phyloP scores from a whole-genome alignment of 2,329 filamentous ascomycete species.

The Trichophyton mentagrophytes region DNA sequence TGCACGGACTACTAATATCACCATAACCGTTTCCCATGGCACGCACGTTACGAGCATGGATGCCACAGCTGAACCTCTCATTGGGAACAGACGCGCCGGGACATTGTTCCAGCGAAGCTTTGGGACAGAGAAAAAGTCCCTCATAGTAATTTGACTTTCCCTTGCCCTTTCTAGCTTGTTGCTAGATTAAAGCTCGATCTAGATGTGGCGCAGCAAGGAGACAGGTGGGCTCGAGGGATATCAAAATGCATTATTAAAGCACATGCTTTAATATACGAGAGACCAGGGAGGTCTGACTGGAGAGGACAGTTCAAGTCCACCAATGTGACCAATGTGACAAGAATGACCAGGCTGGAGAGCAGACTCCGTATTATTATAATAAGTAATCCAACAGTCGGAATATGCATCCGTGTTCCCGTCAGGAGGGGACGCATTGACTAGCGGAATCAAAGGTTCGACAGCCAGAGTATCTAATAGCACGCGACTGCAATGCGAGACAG shows the following conservation, averaged over 20 bases:
- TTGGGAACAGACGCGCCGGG: background rate
- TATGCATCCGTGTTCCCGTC: background rate
- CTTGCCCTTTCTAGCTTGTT: background rate
- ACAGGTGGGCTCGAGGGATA: background rate
- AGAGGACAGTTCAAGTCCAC: background rate
- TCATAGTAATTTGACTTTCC: background rate
- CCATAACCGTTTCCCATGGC: background rate
- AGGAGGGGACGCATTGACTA: background rate
- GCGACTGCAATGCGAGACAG: background rate
- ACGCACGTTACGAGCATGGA: background rate
- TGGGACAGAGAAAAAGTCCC: background rate
- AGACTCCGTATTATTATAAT: background rate
- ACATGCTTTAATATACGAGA: background rate
- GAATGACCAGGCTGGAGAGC: background rate
- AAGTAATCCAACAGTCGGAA: background rate
- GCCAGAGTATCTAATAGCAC: conserved; percentile 1
- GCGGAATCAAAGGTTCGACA: background rate
- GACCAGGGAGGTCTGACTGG: background rate
- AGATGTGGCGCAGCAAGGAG: background rate
- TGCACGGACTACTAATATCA: background rate
- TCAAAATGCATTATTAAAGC: background rate
- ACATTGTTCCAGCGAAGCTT: background rate
- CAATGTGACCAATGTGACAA: too few relatives aligned
- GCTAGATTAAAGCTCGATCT: background rate
- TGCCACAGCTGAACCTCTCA: background rate